Base-by-base conservation (phyloP, 148 eudicot genomes). In the Pouteria glomerata region DNA sequence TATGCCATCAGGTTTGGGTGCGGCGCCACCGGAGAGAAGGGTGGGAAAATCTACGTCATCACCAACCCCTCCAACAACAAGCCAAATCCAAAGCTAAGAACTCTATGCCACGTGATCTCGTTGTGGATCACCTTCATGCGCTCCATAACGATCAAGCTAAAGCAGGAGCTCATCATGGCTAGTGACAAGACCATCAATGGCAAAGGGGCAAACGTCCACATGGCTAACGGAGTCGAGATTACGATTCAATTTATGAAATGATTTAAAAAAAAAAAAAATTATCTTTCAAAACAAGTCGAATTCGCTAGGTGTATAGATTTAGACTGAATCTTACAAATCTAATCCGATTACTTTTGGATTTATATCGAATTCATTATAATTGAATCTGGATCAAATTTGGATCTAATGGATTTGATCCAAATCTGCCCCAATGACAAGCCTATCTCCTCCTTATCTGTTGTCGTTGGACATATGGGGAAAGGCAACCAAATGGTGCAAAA, bases 121-220 rank as follows among this genome's bases (percentile, higher is more conserved):
- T 59, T 90, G 1, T 90, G 96, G 96, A 86, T 90, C 72, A 81
- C 83, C 44, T 90, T 90, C 8, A 81, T 39, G 0, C 30, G 76
- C 0, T 19, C 82, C 0, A 88, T 90, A 89, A 66, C 63, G 29
- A 90, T 90, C 23, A 77, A 70, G 56, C 80, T 90, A 24, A 69
- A 33, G 6, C 80, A 90, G 55, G 92, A 88, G 74, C 82, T 88
- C 8, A 63, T 90, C 8, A 71, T 88, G 78, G 30, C 73, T 0
- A 60, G 86, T 21, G 39, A 90, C 73, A 88, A 90, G 77, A 87
- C 96, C 13, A 90, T 90, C 8, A 92, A 90, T 30, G 92, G 82
- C 29, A 80, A 92, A 27, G 96, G 92, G 7, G 61, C 41, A 2
- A 69, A 78, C 2, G 88, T 90, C 6, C 88, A 84, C 65, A 86